Percentiles rank a stretch among this genome's conserved stretches.
phyloP scores from a whole-genome alignment of 2,329 filamentous ascomycete species.

The Colletotrichum navitas region DNA sequence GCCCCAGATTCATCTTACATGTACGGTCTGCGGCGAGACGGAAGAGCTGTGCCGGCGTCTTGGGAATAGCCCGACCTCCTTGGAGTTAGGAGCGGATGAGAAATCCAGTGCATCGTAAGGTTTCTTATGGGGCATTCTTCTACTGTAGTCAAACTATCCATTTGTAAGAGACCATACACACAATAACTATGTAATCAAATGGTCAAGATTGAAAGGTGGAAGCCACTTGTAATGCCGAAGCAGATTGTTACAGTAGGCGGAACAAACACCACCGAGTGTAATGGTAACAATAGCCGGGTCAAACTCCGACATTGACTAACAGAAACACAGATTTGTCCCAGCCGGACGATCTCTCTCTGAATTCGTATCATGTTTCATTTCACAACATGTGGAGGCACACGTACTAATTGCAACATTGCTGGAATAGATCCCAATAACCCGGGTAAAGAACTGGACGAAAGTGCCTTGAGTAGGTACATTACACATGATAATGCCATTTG shows the following conservation, averaged over 20 bases:
- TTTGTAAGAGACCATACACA: no score
- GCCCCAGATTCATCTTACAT: no score
- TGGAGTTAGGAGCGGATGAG: no score
- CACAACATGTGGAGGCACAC: neutral
- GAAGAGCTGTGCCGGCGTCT: no score
- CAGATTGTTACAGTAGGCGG: neutral
- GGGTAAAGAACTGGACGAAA: neutral
- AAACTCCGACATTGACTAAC: neutral
- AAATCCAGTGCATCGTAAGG: no score
- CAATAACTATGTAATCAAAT: no score
- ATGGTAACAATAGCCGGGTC: neutral
- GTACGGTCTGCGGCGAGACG: no score
- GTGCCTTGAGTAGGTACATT: conserved; percentile 3
- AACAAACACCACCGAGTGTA: neutral
- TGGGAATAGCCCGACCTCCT: no score
- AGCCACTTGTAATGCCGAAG: no score
- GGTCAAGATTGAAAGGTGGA: no score
- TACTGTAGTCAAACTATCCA: no score
- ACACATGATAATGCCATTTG: neutral
- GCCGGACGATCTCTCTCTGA: neutral
- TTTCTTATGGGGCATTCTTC: no score
- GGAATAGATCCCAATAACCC: neutral
- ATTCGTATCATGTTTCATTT: neutral
- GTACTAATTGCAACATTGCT: neutral
- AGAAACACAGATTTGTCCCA: neutral